Evolutionary conservation across 371 early-diverging fungal genomes (phyloP).

Genomic region (Smittium mucronatum): DNA sequence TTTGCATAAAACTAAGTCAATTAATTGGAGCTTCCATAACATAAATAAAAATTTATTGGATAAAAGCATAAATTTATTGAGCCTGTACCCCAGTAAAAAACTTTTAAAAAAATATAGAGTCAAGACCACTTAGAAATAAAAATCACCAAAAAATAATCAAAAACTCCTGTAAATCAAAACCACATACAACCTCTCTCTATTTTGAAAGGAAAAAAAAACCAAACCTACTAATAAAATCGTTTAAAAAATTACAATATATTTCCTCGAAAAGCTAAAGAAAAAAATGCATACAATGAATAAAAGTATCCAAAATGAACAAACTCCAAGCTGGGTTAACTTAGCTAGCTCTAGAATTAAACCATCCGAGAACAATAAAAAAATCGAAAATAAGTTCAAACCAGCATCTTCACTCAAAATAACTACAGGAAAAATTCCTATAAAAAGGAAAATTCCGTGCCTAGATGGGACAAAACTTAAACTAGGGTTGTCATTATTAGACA

Average conservation of each 20-base stretch:
- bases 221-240: too few relatives aligned
- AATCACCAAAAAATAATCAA: too few relatives aligned
- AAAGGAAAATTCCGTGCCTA: neutral
- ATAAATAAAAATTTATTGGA: too few relatives aligned
- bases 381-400: neutral
- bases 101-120: too few relatives aligned
- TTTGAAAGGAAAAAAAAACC: too few relatives aligned
- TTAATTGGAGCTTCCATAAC: too few relatives aligned
- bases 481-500: neutral
- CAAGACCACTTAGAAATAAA: too few relatives aligned
- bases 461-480: neutral
- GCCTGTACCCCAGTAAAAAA: too few relatives aligned
- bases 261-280: neutral
- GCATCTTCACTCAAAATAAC: neutral
- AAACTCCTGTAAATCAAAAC: too few relatives aligned
- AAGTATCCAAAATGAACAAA: neutral
- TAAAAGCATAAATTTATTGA: too few relatives aligned
- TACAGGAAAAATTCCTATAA: neutral
- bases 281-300: neutral
- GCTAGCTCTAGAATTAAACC: neutral
- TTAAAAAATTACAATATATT: neutral
- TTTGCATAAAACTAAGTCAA: too few relatives aligned
- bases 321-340: neutral
- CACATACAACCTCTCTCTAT: too few relatives aligned
- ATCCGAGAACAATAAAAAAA: neutral